Evolutionary conservation across 768 basidiomycete genomes (phyloP), one percentile per base, ranked within the genome.

Genomic region (Gloeopeniophorella convolvens): DNA sequence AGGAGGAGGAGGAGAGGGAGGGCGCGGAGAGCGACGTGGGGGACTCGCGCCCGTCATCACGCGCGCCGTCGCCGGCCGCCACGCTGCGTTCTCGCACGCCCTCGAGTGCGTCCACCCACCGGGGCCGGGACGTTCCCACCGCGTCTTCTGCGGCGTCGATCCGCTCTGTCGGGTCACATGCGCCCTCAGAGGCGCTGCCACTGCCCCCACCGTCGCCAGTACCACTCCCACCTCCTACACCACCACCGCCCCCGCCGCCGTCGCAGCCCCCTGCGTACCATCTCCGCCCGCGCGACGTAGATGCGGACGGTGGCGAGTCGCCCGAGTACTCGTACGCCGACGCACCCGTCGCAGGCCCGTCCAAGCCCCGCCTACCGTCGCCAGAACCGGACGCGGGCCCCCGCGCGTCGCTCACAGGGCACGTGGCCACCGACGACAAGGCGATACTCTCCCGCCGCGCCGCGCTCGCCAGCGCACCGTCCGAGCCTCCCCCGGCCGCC

Each of bases 401-500:
- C 23, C 27, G 32, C 45, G 13, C 32, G 48, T 23, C 54, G 36
- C 51, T 61, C 42, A 56, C 60, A 10, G 66, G 63, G 13, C 68
- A 69, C 40, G 60, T 70, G 18, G 68, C 68, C 12, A 68, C 67
- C 3, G 68, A 70, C 48, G 68, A 70, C 52, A 70, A 70, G 55
- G 57, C 58, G 3, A 23, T 66, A 13, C 60, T 70, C 4, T 64
- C 66, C n/a, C 63, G 56, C 18, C 59, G 68, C 59, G 62, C 60
- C 4, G 51, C 57, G 5, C 30, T 66, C 35, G 63, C 45, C 35
- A 61, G 60, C 28, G 51, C 54, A 18, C 39, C 50, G 10, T 28
- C 6, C 15, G 50, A 4, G n/a, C 5, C 26, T 3, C 23, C 16
- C 13, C 16, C 40, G 21, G 33, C 28, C 4, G 6, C 36, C 16